phyloP scores from a whole-genome alignment of 345 rosid species.

The Xanthoceras sorbifolium region DNA sequence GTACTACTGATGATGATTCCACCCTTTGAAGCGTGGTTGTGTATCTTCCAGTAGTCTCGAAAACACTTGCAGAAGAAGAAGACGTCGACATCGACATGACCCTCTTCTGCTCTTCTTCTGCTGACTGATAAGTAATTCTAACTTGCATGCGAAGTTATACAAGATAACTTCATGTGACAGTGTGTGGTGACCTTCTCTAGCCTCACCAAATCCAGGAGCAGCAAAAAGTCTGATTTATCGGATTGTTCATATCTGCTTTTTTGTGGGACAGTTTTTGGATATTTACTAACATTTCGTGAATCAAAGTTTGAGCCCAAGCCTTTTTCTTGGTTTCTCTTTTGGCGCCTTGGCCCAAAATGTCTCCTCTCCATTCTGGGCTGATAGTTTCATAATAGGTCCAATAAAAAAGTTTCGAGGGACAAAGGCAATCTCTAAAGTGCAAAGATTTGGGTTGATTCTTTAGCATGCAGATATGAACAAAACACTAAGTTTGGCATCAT shows the following conservation, averaged over 20 bases:
- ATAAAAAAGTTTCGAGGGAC: too few species aligned
- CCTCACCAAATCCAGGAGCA: too few species aligned
- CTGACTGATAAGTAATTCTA: neutral
- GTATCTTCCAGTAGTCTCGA: slow-evolving; percentile 43
- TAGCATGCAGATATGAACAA: too few species aligned
- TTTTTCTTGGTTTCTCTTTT: too few species aligned
- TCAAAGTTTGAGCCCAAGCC: too few species aligned
- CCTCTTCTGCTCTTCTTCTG: neutral
- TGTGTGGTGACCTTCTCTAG: neutral
- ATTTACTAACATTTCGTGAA: too few species aligned
- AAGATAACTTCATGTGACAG: neutral
- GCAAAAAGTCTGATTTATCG: neutral
- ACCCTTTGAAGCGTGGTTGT: slow-evolving; percentile 40
- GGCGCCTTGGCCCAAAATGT: too few species aligned
- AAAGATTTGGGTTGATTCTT: too few species aligned
- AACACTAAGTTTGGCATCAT: too few species aligned
- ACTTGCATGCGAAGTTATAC: neutral
- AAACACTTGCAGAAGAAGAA: slow-evolving; percentile 36
- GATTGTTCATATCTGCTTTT: neutral
- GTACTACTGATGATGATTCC: slow-evolving; percentile 28
- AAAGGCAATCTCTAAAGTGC: too few species aligned
- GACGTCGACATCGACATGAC: slow-evolving; percentile 14
- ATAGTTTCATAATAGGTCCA: too few species aligned
- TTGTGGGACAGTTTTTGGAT: neutral
- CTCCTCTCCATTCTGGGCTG: too few species aligned